Evolutionary conservation across 176 grass and related monocot genomes (phyloP).

Genomic region (Dendrocalamus sinicus): DNA sequence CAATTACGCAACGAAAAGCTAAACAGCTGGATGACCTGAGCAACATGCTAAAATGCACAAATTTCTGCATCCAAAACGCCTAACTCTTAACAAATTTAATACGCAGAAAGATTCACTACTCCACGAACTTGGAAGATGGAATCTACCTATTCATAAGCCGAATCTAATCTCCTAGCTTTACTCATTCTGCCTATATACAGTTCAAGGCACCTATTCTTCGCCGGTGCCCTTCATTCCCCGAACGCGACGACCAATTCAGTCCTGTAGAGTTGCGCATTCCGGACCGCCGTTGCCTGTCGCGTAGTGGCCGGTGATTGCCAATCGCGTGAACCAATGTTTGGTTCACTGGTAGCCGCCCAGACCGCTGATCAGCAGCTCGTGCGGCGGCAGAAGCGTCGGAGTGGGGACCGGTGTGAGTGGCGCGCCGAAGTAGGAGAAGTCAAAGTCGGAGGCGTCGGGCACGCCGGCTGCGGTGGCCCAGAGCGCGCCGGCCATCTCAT

Average conservation of each 20-base stretch:
- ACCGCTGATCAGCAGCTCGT: constrained; percentile 60
- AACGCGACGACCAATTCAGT: constrained; percentile 30
- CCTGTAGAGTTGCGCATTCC: constrained; percentile 38
- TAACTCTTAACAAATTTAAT: constrained; percentile 41
- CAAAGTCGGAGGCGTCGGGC: constrained; percentile 65
- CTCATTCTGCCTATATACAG: constrained; percentile 56
- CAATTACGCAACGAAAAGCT: constrained; percentile 11
- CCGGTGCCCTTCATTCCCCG: neutral
- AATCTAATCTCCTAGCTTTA: constrained; percentile 54
- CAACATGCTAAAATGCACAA: neutral
- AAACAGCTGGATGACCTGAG: neutral
- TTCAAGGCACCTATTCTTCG: constrained; percentile 5
- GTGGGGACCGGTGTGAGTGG: constrained; percentile 29
- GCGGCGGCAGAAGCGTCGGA: constrained; percentile 50
- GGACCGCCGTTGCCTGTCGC: neutral
- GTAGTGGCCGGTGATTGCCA: neutral
- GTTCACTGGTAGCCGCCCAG: constrained; percentile 59
- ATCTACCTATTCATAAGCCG: constrained; percentile 48
- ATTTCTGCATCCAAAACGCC: constrained; percentile 8
- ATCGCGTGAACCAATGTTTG: neutral
- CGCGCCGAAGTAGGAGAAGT: constrained; percentile 52
- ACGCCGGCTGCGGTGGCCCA: constrained; percentile 58
- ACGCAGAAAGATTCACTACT: constrained; percentile 52
- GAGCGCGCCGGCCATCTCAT: constrained; percentile 59
- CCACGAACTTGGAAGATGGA: constrained; percentile 45